Evolutionary conservation across 768 basidiomycete species (phyloP), one percentile per base, ranked within the genome.

Genomic region (Leccinum broughii): DNA sequence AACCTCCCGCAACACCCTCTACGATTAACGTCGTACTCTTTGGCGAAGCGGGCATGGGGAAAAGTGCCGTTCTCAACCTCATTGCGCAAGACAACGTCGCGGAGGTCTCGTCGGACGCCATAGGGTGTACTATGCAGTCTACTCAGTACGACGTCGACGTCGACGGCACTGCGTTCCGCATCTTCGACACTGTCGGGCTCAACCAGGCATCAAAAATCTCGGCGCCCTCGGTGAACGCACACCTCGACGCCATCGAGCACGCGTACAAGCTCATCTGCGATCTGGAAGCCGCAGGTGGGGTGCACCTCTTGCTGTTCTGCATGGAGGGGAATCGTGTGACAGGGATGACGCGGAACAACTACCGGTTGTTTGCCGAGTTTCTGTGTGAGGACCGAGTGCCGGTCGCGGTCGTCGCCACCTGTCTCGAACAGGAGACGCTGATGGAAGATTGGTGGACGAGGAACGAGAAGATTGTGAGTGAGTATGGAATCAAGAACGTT

Each of bases 221-320:
- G 2, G n/a, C 6, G n/a, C 1, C 5, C 17, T 0, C 39, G 17
- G 39, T 41, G 10, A 32, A 34, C 13, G n/a, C 28, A 6, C 44
- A 56, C 15, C 51, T 52, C 4, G 17, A 10, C 3, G 58, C 54
- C 10, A 50, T 55, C 44, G 62, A 57, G 39, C 62, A 64, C 4
- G 63, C 69, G 11, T 62, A 63, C 54, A 3, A 17, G 3, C 69
- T 80, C 28, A 62, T 80, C 48, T 39, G 51, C 26, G 59, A 46
- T 4, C 64, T 78, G n/a, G 24, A 51, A 3, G 20, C 20, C 0
- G 28, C 39, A 7, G 73, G 67, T 11, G 78, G 78, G 17, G 61
- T 79, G 20, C 73, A 67, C 57, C 75, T 79, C 14, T 71, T 80
- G 7, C 63, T 79, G 1, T 78, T 71, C 55, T 71, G 71, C 60